These are phyloP conservation scores for Phytopythium sindhum DNA, from an alignment of 352 stramenopile species.

Conservation along the genomic window DNA sequence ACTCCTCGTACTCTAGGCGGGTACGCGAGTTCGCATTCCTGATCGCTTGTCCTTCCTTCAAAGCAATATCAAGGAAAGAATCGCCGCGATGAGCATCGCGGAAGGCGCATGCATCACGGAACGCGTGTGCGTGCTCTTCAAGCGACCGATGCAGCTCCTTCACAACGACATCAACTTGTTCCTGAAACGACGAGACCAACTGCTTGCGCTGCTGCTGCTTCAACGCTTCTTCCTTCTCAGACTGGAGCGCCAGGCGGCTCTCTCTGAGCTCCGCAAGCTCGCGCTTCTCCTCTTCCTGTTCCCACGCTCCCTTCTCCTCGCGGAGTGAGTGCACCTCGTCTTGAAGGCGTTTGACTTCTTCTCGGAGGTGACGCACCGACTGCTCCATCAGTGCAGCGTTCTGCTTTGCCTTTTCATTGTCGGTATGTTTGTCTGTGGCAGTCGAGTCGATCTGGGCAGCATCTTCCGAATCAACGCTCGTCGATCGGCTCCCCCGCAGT, in stretches of 20 bases:
- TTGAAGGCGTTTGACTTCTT: constrained; percentile 10
- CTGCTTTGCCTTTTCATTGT: constrained; percentile 7
- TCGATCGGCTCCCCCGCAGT: not conserved
- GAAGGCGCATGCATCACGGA: constrained; percentile 58
- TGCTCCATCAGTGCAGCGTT: constrained; percentile 3
- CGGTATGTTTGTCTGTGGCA: not conserved
- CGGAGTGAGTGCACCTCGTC: constrained; percentile 22
- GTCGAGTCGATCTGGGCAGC: not conserved
- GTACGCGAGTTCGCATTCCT: not conserved
- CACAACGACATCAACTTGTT: constrained; percentile 33
- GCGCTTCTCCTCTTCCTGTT: constrained; percentile 21
- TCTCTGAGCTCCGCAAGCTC: constrained; percentile 33
- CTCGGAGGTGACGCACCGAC: constrained; percentile 1
- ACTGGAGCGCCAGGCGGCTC: constrained; percentile 30
- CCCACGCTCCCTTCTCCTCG: constrained; percentile 25
- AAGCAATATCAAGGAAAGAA: constrained; percentile 3
- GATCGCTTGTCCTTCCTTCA: not conserved
- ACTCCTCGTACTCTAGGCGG: constrained; percentile 51
- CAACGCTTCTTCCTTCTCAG: constrained; percentile 31
- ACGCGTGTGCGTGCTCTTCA: constrained; percentile 55
- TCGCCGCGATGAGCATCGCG: constrained; percentile 29
- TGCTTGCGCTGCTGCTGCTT: constrained; percentile 36
- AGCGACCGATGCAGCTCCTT: constrained; percentile 46
- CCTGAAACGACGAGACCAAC: constrained; percentile 37
- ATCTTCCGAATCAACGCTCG: not conserved